phyloP scores from a whole-genome alignment of 257 asterid species.

The Pogostemon cablin region DNA sequence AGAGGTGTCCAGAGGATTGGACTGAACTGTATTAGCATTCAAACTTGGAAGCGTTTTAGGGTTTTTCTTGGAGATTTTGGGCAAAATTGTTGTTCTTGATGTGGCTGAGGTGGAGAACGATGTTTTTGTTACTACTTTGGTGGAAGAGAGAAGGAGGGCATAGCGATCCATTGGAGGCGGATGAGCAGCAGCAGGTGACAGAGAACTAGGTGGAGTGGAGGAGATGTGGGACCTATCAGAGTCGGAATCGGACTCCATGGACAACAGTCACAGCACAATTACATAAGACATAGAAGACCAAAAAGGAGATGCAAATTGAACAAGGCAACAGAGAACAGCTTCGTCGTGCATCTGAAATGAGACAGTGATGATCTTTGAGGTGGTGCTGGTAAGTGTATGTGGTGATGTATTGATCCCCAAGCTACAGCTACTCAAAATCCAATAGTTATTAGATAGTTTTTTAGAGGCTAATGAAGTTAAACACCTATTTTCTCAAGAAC shows the following conservation, averaged over 20 bases:
- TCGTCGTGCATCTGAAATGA: too few species aligned
- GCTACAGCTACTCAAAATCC: too few species aligned
- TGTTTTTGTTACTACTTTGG: constrained; percentile 45
- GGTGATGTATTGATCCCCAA: too few species aligned
- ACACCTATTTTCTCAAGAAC: too few species aligned
- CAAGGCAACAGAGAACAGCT: too few species aligned
- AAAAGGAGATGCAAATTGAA: too few species aligned
- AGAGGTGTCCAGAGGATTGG: constrained; percentile 30
- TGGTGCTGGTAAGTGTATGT: too few species aligned
- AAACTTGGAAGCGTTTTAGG: constrained; percentile 33
- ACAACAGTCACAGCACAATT: background rate
- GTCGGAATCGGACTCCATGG: constrained; percentile 81
- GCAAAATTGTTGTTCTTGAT: constrained; percentile 60
- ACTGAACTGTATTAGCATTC: constrained; percentile 12
- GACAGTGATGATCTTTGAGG: too few species aligned
- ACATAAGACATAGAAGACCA: too few species aligned
- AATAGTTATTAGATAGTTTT: too few species aligned
- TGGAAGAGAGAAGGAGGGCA: constrained; percentile 42
- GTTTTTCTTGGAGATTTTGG: constrained; percentile 51
- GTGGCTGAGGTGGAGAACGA: constrained; percentile 41
- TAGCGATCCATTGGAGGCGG: constrained; percentile 31
- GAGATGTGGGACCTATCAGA: constrained; percentile 90
- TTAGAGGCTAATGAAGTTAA: too few species aligned
- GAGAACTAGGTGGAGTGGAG: constrained; percentile 69
- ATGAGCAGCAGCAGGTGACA: constrained; percentile 32